Conservation (phyloP, 225 moss, liverwort and hornwort species). For the Pleurozium schreberi region DNA sequence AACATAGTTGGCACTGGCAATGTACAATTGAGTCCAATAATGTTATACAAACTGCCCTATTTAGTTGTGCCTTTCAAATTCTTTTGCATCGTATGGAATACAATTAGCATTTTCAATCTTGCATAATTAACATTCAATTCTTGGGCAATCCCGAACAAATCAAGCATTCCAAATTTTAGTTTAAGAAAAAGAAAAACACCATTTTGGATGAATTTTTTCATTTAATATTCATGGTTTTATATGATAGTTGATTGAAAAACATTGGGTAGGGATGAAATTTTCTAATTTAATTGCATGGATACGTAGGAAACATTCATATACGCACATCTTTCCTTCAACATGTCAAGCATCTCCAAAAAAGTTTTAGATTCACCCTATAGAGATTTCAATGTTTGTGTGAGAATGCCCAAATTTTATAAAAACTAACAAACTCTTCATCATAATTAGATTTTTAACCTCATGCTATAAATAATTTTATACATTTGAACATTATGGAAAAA, state of each 20-base stretch:
- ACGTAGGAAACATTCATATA: neutral
- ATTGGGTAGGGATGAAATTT: neutral
- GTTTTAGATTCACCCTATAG: fast-evolving
- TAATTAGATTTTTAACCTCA: too few relatives aligned
- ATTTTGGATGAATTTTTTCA: too few relatives aligned
- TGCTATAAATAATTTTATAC: too few relatives aligned
- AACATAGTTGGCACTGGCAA: too few relatives aligned
- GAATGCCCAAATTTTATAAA: neutral
- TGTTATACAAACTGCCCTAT: too few relatives aligned
- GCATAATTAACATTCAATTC: neutral
- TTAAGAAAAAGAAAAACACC: neutral
- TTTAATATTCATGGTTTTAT: neutral
- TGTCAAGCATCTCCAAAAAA: neutral
- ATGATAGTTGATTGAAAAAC: neutral
- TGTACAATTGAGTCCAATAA: neutral
- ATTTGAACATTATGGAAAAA: too few relatives aligned
- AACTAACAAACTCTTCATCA: too few relatives aligned
- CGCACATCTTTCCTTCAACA: neutral
- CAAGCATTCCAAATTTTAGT: neutral
- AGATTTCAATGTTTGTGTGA: neutral
- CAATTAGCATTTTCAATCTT: neutral
- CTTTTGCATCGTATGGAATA: too few relatives aligned
- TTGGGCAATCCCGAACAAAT: neutral
- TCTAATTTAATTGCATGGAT: neutral
- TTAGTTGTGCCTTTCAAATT: too few relatives aligned